Base-by-base conservation (phyloP, 2,329 filamentous ascomycete species). In the Furcasterigmium furcatum region DNA sequence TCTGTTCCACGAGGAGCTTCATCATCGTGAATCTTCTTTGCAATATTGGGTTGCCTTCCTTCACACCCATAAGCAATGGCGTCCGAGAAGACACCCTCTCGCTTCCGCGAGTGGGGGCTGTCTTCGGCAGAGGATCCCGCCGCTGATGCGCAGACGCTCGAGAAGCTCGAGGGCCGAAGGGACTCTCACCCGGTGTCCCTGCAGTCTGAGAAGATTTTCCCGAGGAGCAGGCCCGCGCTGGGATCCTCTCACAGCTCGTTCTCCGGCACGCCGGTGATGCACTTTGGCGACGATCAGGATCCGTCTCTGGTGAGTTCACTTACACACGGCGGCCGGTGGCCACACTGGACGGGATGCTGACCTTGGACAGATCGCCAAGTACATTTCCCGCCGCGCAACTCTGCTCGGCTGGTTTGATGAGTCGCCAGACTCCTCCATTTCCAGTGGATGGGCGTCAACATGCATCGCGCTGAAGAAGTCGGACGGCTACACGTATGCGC, bases 381-480 rank as follows among this genome's bases (percentile, higher is more conserved):
- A 59, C 39, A 50, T 59, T 2, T 49, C 56, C 4, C 56, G 56
- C 9, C 54, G 57, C 8, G 56, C 57, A 12, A 59, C 55, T 0
- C 44, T 59, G 3, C 48, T 59, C 2, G 57, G 57, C 2, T 59
- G 54, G 54, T 59, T 59, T 2, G 57, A 59, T 36, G 57, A 59
- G 8, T 53, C 54, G 19, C 48, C 49, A 10, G 40, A 48, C 2
- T 32, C 48, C 7, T 41, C 53, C 19, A 51, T 59, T 29, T 53
- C 39, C 18, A 58, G 46, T n/a, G 57, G 57, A 27, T 57, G 51
- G 52, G 56, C 55, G 3, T 47, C 50, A 4, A 59, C 57, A 13
- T 53, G 57, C 14, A 49, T 59, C 30, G 57, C 57, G 0, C 46
- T 59, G 12, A 59, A 57, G n/a, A 24, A 49, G 1, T 49, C 58